Conservation (phyloP, 768 basidiomycete species). For the Crucibulum laeve region DNA sequence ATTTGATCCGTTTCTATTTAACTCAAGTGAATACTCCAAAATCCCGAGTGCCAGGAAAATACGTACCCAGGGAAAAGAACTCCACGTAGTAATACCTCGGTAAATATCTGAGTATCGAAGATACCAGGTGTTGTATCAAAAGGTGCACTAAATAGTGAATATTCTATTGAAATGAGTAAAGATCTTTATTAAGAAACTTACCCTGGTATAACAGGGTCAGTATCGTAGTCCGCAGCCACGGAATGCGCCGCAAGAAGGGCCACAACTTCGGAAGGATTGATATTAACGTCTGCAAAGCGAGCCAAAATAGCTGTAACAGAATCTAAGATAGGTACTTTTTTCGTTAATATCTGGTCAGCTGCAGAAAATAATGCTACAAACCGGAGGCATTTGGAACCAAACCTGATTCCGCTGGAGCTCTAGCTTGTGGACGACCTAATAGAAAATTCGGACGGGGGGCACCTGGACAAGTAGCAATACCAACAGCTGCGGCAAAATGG, state of each 20-base stretch:
- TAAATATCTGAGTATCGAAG: background rate
- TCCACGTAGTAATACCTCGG: background rate
- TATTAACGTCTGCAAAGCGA: constrained; percentile 12
- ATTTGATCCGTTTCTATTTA: no score
- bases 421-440: constrained; percentile 15
- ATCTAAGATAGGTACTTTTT: no score
- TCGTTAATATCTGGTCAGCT: no score
- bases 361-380: background rate
- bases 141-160: background rate
- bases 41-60: no score
- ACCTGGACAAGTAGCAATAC: constrained; percentile 28
- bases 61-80: background rate
- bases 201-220: constrained; percentile 6
- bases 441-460: constrained; percentile 25
- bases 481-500: constrained; percentile 32
- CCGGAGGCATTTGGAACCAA: constrained; percentile 14
- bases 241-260: constrained; percentile 10
- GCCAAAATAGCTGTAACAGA: constrained; percentile 11
- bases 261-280: constrained; percentile 10
- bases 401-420: constrained; percentile 7
- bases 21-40: no score
- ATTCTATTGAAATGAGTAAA: background rate
- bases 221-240: constrained; percentile 11
- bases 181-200: background rate
- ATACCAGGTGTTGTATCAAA: background rate